Percentiles rank a stretch among this genome's conserved stretches.
Evolutionary conservation across 192 early-diverging fungal genomes (phyloP).

Genomic region (Obelidium mucronatum): DNA sequence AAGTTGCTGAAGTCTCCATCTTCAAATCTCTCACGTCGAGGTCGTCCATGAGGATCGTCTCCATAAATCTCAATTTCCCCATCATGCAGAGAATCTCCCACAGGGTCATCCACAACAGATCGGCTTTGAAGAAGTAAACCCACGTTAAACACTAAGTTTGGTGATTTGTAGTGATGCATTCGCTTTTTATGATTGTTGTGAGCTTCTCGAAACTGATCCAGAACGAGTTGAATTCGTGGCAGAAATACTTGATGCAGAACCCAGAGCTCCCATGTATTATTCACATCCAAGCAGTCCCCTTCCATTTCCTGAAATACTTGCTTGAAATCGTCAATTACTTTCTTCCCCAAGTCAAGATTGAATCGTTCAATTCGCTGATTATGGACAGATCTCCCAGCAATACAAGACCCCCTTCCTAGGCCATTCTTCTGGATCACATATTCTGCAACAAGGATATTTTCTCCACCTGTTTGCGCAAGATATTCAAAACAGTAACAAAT

Average conservation of each 20-base stretch:
- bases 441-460: background rate
- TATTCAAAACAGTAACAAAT: background rate
- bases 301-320: background rate
- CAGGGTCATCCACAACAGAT: background rate
- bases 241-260: slow-evolving; percentile 1
- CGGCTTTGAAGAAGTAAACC: background rate
- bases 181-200: background rate
- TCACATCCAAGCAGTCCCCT: background rate
- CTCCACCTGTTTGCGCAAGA: background rate
- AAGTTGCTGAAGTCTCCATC: background rate
- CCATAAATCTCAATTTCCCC: background rate
- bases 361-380: slow-evolving; percentile 7
- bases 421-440: background rate
- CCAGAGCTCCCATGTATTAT: background rate
- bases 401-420: background rate
- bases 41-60: background rate
- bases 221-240: background rate
- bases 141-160: background rate
- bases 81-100: background rate
- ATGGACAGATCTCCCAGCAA: background rate
- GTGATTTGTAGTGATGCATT: background rate
- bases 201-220: background rate
- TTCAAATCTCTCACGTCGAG: background rate
- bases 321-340: background rate
- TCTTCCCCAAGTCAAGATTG: background rate